Percentiles rank a stretch among this genome's conserved stretches.
phyloP scores from a whole-genome alignment of 352 stramenopile genomes.

The Phytopythium chamaehyphon region DNA sequence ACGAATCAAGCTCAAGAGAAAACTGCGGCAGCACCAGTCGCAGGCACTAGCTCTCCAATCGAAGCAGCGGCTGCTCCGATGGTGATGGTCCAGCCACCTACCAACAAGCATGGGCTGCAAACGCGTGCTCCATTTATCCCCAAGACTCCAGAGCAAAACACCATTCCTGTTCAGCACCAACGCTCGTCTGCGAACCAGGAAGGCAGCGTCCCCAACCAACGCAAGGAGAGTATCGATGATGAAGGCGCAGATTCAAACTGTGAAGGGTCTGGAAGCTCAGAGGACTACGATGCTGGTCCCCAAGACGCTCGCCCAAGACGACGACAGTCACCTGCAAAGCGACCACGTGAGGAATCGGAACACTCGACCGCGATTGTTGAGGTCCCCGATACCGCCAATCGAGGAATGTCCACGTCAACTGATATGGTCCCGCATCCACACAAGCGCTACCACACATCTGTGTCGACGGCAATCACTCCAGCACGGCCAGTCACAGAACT shows the following conservation, averaged over 20 bases:
- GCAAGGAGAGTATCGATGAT: neutral
- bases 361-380: slow-evolving; percentile 36
- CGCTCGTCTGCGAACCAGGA: no score
- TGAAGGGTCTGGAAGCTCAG: slow-evolving; percentile 23
- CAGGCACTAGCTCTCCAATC: no score
- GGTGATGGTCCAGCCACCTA: neutral
- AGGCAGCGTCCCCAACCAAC: neutral
- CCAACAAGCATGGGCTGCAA: neutral
- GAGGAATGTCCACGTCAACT: neutral
- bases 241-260: slow-evolving; percentile 14
- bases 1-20: neutral
- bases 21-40: no score
- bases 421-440: slow-evolving; percentile 43
- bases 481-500: slow-evolving; percentile 24
- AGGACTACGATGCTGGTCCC: slow-evolving; percentile 24
- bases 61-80: no score
- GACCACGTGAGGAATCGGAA: slow-evolving; percentile 21
- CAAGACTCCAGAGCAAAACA: no score
- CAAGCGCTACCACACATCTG: slow-evolving; percentile 39
- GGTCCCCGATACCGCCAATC: slow-evolving; percentile 19
- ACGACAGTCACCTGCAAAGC: slow-evolving; percentile 17
- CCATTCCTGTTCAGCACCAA: no score
- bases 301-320: neutral
- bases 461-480: slow-evolving; percentile 44
- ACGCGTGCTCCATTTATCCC: neutral